These are phyloP conservation scores for Tolypocladium capitatum DNA, from an alignment of 2,329 filamentous ascomycete genomes.

Conservation along the genomic window DNA sequence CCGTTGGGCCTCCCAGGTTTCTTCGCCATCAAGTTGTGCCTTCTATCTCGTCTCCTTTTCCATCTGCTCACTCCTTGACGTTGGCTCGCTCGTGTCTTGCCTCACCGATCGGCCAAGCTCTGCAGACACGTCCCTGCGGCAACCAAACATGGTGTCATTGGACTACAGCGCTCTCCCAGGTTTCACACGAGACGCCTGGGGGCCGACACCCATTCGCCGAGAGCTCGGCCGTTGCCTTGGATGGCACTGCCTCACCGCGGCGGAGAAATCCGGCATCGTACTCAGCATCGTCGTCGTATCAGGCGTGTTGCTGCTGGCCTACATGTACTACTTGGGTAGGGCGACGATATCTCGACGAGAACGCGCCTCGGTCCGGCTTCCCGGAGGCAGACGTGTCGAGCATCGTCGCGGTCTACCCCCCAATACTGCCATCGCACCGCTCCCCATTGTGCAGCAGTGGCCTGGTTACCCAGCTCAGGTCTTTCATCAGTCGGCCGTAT, in stretches of 20 bases:
- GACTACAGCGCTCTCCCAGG: not conserved
- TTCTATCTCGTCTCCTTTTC: not conserved
- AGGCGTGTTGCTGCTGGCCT: constrained; percentile 15
- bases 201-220: not conserved
- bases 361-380: constrained; percentile 1
- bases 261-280: constrained; percentile 26
- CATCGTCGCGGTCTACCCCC: not conserved
- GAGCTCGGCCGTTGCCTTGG: constrained; percentile 12
- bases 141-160: not conserved
- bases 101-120: not conserved
- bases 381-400: constrained; percentile 4
- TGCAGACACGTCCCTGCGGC: not conserved
- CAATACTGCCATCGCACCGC: not conserved
- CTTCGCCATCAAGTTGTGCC: not conserved
- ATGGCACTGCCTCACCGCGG: constrained; percentile 25
- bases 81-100: not conserved
- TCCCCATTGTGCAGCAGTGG: not conserved
- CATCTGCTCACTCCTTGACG: too few species aligned
- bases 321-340: constrained; percentile 22
- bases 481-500: constrained; percentile 2
- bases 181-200: not conserved
- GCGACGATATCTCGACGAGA: constrained; percentile 3
- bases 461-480: not conserved
- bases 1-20: too few species aligned
- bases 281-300: constrained; percentile 18